phyloP scores from a whole-genome alignment of 163 green algal genomes.

The Coccomyxa subellipsoidea region DNA sequence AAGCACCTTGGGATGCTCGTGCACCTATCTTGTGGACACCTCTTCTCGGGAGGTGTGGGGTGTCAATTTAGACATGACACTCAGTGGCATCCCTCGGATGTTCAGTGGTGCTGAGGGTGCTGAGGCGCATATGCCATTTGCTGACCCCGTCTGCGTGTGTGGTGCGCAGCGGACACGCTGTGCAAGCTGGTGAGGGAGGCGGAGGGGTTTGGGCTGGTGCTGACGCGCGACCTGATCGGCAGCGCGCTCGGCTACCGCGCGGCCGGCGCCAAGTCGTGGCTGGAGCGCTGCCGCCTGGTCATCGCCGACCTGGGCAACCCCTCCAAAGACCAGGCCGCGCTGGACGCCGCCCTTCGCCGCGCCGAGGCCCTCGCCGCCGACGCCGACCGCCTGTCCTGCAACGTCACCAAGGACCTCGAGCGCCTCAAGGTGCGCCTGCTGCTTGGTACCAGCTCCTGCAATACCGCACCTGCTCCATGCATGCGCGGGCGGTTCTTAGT shows the following conservation, averaged over 20 bases:
- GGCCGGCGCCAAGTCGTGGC: constrained; percentile 24
- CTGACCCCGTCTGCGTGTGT: no score
- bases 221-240: constrained; percentile 24
- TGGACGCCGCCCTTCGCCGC: not conserved
- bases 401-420: constrained; percentile 27
- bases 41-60: no score
- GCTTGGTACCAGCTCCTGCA: no score
- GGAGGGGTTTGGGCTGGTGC: constrained; percentile 18
- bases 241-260: constrained; percentile 15
- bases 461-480: no score
- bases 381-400: not conserved
- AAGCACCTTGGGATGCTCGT: no score
- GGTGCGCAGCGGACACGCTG: constrained; percentile 25
- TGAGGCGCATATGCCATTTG: no score
- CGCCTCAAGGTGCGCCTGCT: constrained; percentile 31
- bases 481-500: no score
- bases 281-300: constrained; percentile 6
- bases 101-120: no score
- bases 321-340: not conserved
- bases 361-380: not conserved
- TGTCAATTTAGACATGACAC: no score
- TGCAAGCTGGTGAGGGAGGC: constrained; percentile 38
- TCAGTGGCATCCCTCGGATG: no score
- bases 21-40: no score
- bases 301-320: not conserved